Percentiles rank a stretch among this genome's conserved stretches.
Evolutionary conservation across 2,329 filamentous ascomycete genomes (phyloP).

Genomic region (Tolypocladium nubicola): DNA sequence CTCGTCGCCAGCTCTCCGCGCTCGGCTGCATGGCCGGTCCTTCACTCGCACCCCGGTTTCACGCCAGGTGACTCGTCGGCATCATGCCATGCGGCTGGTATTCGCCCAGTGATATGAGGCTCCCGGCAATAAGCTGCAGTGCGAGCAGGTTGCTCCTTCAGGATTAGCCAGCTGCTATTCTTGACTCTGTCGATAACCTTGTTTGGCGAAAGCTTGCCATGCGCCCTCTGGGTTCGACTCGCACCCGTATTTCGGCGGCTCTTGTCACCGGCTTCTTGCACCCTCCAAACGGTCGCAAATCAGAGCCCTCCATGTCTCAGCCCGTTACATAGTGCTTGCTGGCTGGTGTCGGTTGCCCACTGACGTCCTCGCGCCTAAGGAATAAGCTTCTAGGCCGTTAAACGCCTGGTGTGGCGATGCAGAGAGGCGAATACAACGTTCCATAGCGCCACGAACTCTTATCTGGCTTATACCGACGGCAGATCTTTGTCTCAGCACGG

Average conservation of each 20-base stretch:
- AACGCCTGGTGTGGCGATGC: constrained; percentile 1
- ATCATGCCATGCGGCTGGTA: neutral
- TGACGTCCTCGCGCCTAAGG: neutral
- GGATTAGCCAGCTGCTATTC: constrained; percentile 11
- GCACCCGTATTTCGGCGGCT: neutral
- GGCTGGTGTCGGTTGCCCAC: neutral
- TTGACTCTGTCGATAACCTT: neutral
- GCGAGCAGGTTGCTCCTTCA: neutral
- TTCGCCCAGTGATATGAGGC: neutral
- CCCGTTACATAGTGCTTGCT: neutral
- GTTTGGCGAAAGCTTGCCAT: neutral
- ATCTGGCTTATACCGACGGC: neutral
- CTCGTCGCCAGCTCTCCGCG: neutral
- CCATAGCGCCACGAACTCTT: constrained; percentile 2
- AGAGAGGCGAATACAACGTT: constrained; percentile 10
- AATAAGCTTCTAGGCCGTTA: neutral
- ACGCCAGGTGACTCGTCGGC: neutral
- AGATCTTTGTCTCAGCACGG: neutral
- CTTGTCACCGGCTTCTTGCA: neutral
- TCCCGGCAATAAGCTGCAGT: neutral
- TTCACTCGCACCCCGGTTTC: neutral
- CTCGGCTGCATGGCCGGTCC: neutral
- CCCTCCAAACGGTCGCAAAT: neutral
- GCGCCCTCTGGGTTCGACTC: neutral
- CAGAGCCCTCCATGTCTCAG: neutral